Evolutionary conservation across 768 basidiomycete species (phyloP), one percentile per base, ranked within the genome.

Genomic region (Hysterangium stoloniferum): DNA sequence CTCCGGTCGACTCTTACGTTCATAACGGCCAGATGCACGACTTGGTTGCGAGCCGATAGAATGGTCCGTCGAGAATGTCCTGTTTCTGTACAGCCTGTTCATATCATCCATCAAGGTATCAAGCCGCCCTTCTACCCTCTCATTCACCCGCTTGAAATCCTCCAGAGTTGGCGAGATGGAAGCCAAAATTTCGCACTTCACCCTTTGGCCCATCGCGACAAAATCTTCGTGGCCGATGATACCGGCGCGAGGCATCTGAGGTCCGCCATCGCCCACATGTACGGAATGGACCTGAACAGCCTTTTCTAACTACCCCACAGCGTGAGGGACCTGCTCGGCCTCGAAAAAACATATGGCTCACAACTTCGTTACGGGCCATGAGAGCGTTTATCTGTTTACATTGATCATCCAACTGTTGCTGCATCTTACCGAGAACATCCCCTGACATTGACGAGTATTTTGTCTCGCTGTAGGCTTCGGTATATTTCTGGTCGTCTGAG

Each of bases 341-440:
- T n/a, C n/a, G n/a, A n/a, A n/a, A n/a, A n/a, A n/a, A n/a, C n/a
- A 40, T 6, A 28, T 19, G 19, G 27, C 38, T 51, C 34, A 51
- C 36, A 12, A 28, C 12, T n/a, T 42, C 6, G 33, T 41, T 42
- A n/a, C 34, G 37, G 4, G 24, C 22, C n/a, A 31, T 29, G 29
- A 51, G 24, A 29, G 5, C 22, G 13, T 27, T 25, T n/a, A 51
- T 43, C 31, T 41, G 40, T n/a, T 51, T 24, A 43, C 22, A 31
- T 31, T 51, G 49, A 9, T 33, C 32, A 24, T 51, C 49, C 25
- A 51, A 29, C 34, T 51, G 49, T 31, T 42, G 25, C 37, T 51
- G 49, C 49, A 51, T 41, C 25, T 20, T 32, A 13, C n/a, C 27
- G 27, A 51, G 2, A 5, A 20, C 27, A 9, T 45, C 31, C 33